Percentiles rank a stretch among this genome's conserved stretches.
phyloP scores from a whole-genome alignment of 768 basidiomycete genomes.

The Auriculariales sp. region DNA sequence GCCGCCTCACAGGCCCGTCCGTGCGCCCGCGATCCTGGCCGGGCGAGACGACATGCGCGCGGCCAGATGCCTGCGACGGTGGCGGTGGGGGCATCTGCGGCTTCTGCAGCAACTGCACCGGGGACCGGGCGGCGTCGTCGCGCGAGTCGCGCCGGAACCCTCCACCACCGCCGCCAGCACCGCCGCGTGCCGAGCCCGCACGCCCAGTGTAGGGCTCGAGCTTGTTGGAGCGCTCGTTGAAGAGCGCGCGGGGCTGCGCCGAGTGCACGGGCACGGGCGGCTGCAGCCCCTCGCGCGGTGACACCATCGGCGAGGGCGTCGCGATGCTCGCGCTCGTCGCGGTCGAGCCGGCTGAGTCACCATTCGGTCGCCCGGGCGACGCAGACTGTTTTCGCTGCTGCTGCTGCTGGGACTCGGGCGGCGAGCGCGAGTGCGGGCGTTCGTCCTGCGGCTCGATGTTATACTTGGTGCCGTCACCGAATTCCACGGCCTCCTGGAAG shows the following conservation, averaged over 20 bases:
- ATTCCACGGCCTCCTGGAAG: slow-evolving; percentile 80
- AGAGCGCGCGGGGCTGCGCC: slow-evolving; percentile 64
- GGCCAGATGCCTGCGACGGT: slow-evolving; percentile 21
- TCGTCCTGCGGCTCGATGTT: slow-evolving; percentile 42
- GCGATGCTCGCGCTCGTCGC: slow-evolving; percentile 25
- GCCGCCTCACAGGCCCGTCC: neutral
- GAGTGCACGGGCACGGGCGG: slow-evolving; percentile 30
- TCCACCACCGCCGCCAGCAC: neutral
- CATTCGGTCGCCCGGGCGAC: neutral
- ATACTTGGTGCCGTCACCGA: slow-evolving; percentile 89
- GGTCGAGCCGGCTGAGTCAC: neutral
- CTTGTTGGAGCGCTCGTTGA: slow-evolving; percentile 87
- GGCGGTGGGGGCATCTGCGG: slow-evolving; percentile 1
- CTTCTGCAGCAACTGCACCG: neutral
- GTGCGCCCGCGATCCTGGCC: slow-evolving; percentile 12
- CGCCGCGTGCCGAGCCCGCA: slow-evolving; percentile 2
- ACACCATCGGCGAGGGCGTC: slow-evolving; percentile 18
- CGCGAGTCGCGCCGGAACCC: neutral
- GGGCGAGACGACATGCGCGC: slow-evolving; percentile 8
- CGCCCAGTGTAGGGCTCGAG: slow-evolving; percentile 58
- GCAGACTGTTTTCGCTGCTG: slow-evolving; percentile 15
- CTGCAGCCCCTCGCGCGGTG: slow-evolving; percentile 19
- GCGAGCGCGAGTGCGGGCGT: slow-evolving; percentile 1
- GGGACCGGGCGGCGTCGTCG: neutral
- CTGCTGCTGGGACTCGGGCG: slow-evolving; percentile 7